Percentiles rank a stretch among this genome's conserved stretches.
Evolutionary conservation across 257 asterid genomes (phyloP).

Genomic region (Penstemon barbatus): DNA sequence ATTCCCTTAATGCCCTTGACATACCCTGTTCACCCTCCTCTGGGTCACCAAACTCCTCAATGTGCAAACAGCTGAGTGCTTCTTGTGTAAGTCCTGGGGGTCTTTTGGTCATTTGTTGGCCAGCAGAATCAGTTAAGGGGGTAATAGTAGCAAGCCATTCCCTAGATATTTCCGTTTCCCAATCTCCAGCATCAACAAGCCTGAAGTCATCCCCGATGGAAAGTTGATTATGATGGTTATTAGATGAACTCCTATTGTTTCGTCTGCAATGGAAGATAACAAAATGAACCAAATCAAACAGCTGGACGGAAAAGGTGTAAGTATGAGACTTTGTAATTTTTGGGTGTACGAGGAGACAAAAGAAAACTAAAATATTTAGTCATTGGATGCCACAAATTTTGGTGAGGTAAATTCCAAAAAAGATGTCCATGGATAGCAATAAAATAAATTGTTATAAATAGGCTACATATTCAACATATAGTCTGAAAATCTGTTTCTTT

Average conservation of each 20-base stretch:
- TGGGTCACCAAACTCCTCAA: constrained; percentile 40
- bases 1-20: constrained; percentile 39
- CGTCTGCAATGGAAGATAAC: constrained; percentile 30
- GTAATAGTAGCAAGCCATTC: constrained; percentile 40
- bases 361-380: not conserved
- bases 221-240: constrained; percentile 36
- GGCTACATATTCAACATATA: not conserved
- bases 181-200: constrained; percentile 55
- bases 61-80: constrained; percentile 47
- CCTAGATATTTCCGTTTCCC: constrained; percentile 59
- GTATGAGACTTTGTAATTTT: not conserved
- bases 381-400: not conserved
- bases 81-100: constrained; percentile 74
- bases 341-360: not conserved
- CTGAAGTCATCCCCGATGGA: constrained; percentile 49
- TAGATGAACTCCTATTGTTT: constrained; percentile 39
- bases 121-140: constrained; percentile 33
- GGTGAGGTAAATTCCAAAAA: not conserved
- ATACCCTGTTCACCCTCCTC: constrained; percentile 31
- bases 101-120: constrained; percentile 42
- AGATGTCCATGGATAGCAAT: constrained; percentile 4
- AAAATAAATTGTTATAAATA: not conserved
- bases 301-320: not conserved
- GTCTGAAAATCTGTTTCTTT: constrained; percentile 9
- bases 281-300: constrained; percentile 10